Base-by-base conservation (phyloP, 2,329 filamentous ascomycete genomes). In the Ophiostoma sp. region DNA sequence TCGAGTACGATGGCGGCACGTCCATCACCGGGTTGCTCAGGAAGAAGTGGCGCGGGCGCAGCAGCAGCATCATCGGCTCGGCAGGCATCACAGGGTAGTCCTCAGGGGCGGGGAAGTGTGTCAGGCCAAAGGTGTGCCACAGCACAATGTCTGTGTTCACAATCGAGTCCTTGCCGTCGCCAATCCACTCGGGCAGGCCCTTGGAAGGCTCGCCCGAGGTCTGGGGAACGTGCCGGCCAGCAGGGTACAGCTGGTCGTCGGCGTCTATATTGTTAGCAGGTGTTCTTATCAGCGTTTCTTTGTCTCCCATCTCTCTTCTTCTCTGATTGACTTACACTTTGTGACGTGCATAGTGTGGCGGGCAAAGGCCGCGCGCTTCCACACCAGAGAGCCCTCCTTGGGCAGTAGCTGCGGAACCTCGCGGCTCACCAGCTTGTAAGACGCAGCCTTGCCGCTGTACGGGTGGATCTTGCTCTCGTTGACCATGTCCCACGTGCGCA, bases 61-160 rank as follows among this genome's bases (percentile, higher is more conserved):
- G 81, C 47, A 96, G 82, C 73, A 96, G 80, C 1, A 87, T 91
- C 84, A 97, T 93, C 0, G 91, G 90, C 81, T 93, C 90, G 0
- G 86, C 90, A 0, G 92, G 92, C 93, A 97, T 97, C 73, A 97
- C 83, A 42, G 93, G 93, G 81, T 92, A 97, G 78, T 97, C 93
- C 76, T 97, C 93, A 0, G 93, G 92, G 0, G 90, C 82, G 0
- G 93, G 93, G 81, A 97, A 94, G 76, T 97, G 93, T 0, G 90
- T 94, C 47, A 97, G 83, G 47, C 93, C 93, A 75, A 97, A 97
- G 0, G 92, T 96, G 79, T 97, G 93, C 93, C 93, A 97, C 16
- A 97, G 84, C 1, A 97, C 93, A 42, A 97, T 80, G 76, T 97
- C 91, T 0, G 88, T 91, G 81, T 97, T 90, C 68, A 90, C 90